Evolutionary conservation across 176 grass and related monocot genomes (phyloP), one percentile per base, ranked within the genome.

Genomic region (Oryza meyeriana): DNA sequence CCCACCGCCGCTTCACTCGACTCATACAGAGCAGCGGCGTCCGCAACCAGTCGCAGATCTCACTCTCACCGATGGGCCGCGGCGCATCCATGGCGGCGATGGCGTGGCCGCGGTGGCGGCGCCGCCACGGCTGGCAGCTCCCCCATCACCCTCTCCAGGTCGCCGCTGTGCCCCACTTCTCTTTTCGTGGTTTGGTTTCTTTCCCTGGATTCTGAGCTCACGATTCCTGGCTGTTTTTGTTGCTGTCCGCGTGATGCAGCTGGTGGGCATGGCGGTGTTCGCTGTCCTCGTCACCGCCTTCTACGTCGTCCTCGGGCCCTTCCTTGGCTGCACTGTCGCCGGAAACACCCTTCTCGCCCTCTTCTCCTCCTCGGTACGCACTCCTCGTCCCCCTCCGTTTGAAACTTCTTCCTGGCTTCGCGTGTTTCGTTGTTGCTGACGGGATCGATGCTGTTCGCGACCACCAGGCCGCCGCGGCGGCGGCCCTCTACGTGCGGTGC

Each of bases 81-180:
- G 59, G 81, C 17, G 68, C 79, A 6, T n/a, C n/a, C 67, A 26
- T 63, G 71, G 13, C 65, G 72, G 65, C 14, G 38, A 63, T 32
- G 69, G 12, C 61, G 41, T 79, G 71, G 70, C 70, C 71, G 6
- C 70, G 20, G 6, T 88, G 74, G 86, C 38, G 77, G 12, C 87
- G 96, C 26, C 71, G 94, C 30, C 96, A 99, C 68, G 93, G 96
- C 16, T 99, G 96, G 93, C 89, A 99, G 79, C 89, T 88, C 4
- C 96, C 96, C 14, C 93, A 95, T 61, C 96, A 99, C 84, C 93
- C 88, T 6, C 90, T 99, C 63, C 93, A 98, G 95, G 95, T 94
- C n/a, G 63, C 30, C 30, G 69, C 22, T 22, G 8, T 6, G 25
- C 4, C 12, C n/a, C 0, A 13, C 59, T 47, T 1, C 18, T 26